Evolutionary conservation across 768 basidiomycete species (phyloP).

Genomic region (Scleroderma citrinum): DNA sequence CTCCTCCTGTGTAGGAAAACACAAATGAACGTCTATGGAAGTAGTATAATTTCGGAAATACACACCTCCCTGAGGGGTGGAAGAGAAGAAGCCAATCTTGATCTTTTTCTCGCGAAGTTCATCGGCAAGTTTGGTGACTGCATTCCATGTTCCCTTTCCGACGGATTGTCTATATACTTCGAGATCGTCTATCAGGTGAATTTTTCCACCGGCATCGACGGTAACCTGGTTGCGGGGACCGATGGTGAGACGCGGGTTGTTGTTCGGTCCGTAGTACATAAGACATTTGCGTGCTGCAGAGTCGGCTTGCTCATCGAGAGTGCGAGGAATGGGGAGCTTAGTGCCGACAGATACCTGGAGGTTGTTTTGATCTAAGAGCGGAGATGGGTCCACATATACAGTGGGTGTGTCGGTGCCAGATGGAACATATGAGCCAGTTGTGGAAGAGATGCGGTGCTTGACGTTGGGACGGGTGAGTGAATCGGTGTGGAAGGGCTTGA

Average conservation of each 20-base stretch:
- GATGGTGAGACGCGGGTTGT: constrained; percentile 79
- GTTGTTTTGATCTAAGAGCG: constrained; percentile 36
- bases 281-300: constrained; percentile 81
- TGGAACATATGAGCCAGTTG: constrained; percentile 69
- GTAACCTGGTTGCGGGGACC: constrained; percentile 82
- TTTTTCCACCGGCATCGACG: constrained; percentile 82
- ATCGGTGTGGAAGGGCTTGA: constrained; percentile 78
- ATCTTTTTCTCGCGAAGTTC: constrained; percentile 83
- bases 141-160: constrained; percentile 69
- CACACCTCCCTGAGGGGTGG: constrained; percentile 89
- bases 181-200: constrained; percentile 80
- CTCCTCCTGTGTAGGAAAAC: constrained; percentile 58
- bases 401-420: constrained; percentile 77
- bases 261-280: constrained; percentile 77
- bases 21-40: constrained; percentile 21
- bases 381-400: constrained; percentile 55
- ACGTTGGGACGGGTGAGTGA: constrained; percentile 72
- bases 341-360: constrained; percentile 42
- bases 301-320: constrained; percentile 80
- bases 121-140: constrained; percentile 74
- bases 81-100: constrained; percentile 91
- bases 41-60: constrained; percentile 2
- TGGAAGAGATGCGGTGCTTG: constrained; percentile 79
- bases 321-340: constrained; percentile 67
- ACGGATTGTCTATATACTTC: constrained; percentile 73